phyloP scores from a whole-genome alignment of 257 asterid species.

The Primulina huaijiensis region DNA sequence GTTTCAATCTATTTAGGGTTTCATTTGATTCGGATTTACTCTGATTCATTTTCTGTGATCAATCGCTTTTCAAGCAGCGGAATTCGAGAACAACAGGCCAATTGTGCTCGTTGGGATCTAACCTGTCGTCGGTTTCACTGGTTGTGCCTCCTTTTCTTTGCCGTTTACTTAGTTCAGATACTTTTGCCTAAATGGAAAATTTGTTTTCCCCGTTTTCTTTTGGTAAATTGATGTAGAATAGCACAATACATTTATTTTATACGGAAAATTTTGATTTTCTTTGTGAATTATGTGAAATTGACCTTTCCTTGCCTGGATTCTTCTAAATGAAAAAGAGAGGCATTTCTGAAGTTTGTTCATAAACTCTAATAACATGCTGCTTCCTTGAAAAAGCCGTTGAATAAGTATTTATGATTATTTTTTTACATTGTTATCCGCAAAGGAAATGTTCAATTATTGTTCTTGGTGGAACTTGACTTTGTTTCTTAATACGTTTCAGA shows the following conservation, averaged over 20 bases:
- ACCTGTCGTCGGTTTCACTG: constrained; percentile 32
- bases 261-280: not conserved
- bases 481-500: constrained; percentile 42
- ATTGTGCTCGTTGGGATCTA: constrained; percentile 24
- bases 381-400: not conserved
- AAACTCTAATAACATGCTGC: not conserved
- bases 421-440: not conserved
- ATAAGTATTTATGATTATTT: not conserved
- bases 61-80: constrained; percentile 32
- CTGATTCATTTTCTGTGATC: not conserved
- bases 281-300: not conserved
- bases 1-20: not conserved
- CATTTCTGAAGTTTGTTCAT: not conserved
- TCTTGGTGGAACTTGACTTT: constrained; percentile 21
- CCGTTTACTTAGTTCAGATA: not conserved
- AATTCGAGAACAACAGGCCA: constrained; percentile 25
- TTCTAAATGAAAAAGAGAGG: not conserved
- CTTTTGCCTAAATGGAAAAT: not conserved
- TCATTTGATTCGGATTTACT: not conserved
- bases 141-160: constrained; percentile 25
- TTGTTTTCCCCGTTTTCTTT: too few relatives aligned
- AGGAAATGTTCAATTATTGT: not conserved
- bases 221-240: not conserved
- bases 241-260: not conserved
- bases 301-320: not conserved